Base-by-base conservation (phyloP, 441 rosid genomes). In the Hypseocharis bilobata region DNA sequence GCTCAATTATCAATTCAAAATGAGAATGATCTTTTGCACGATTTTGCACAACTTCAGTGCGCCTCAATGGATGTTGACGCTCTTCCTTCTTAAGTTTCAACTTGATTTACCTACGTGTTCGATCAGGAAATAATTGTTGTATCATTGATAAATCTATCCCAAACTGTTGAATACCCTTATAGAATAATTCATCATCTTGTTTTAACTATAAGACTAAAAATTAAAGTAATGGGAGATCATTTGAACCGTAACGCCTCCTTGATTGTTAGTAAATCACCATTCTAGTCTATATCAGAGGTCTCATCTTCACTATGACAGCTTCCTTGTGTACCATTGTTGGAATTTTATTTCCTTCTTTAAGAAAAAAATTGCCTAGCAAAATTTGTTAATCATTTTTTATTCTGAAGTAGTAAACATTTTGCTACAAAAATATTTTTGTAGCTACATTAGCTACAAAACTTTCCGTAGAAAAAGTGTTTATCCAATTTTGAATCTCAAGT, bases 201-300 rank as follows among this genome's bases (percentile, higher is more conserved):
- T 88, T 93, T 44, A 96, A 83, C 99, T 97, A 93, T 74, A 84
- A 54, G 96, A 80, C 63, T 91, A 95, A 70, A 81, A 77, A 73
- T 93, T 91, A 49, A 86, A 84, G 17, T 73, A 80, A 65, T 63
- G 22, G 16, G 56, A 26, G 28, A 56, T 78, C n/a, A 78, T 62
- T 63, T 77, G 78, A 59, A 32, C 64, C 44, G 60, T 49, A 30
- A 25, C 28, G 66, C 47, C 62, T 28, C 61, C 63, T 71, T 73
- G 75, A 29, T 76, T 61, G 60, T 68, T 77, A 38, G 14, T 16
- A 62, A 60, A 47, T 64, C 72, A 36, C 32, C 69, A 38, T 51
- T 78, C 70, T 77, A 73, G 60, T 79, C 85, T 59, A 81, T 69
- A 68, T 76, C 78, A 70, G 59, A 3, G 3, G 34, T 55, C 19